phyloP scores from a whole-genome alignment of 257 asterid genomes.

The Cruciata laevipes region DNA sequence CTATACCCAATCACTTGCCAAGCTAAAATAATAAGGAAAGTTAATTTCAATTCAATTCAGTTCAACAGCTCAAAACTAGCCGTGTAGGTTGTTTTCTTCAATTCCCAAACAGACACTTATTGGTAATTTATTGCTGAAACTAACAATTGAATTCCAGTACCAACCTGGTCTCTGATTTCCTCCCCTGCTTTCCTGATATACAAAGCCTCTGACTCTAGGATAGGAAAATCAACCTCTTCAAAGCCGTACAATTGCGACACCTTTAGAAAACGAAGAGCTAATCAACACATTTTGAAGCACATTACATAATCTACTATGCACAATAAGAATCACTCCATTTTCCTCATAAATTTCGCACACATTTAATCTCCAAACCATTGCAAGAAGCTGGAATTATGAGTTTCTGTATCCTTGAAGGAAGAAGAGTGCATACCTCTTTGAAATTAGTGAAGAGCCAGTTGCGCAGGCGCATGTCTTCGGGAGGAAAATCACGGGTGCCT shows the following conservation, averaged over 20 bases:
- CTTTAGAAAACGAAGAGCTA: conserved; percentile 25
- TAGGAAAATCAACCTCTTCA: conserved; percentile 97
- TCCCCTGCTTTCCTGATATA: conserved; percentile 96
- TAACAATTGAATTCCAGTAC: conserved; percentile 2
- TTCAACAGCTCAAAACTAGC: not conserved
- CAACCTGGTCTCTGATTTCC: conserved; percentile 93
- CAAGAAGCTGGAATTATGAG: not conserved
- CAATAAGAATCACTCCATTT: not conserved
- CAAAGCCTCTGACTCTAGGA: conserved; percentile 86
- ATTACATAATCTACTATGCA: not conserved
- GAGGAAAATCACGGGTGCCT: conserved; percentile 95
- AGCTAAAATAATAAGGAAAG: not conserved
- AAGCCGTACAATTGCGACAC: conserved; percentile 70
- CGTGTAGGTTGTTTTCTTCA: not conserved
- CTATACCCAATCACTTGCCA: not conserved
- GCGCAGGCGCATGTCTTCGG: conserved; percentile 97
- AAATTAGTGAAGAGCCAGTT: conserved; percentile 81
- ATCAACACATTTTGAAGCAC: not conserved
- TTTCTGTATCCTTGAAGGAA: not conserved
- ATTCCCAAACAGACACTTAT: not conserved
- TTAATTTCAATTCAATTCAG: not conserved
- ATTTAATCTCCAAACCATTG: not conserved
- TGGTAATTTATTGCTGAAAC: not conserved
- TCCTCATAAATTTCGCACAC: not conserved
- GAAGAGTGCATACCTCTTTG: conserved; percentile 49